These are phyloP conservation scores for Phytophthora fragariae DNA, from an alignment of 352 stramenopile genomes.

Conservation along the genomic window DNA sequence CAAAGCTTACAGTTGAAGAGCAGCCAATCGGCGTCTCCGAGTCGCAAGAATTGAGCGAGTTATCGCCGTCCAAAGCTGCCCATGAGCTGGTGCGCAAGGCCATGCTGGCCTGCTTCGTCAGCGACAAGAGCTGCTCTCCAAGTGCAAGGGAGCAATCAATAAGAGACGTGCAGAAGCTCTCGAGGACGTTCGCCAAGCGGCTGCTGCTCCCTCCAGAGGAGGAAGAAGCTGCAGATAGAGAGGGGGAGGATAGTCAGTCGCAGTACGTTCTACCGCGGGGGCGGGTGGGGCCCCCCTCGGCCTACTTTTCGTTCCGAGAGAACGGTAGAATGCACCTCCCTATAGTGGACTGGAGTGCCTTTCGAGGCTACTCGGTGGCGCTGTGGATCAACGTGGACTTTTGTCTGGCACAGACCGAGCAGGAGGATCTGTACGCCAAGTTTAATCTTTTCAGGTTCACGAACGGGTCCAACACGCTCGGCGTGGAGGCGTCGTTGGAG, in stretches of 20 bases:
- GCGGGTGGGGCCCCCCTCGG: constrained; percentile 52
- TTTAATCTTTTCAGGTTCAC: constrained; percentile 82
- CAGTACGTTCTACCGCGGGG: constrained; percentile 46
- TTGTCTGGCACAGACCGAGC: constrained; percentile 12
- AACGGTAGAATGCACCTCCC: constrained; percentile 79
- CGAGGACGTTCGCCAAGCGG: constrained; percentile 44
- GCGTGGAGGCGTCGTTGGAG: constrained; percentile 76
- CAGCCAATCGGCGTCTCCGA: background rate
- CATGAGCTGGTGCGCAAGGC: constrained; percentile 49
- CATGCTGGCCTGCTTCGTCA: constrained; percentile 49
- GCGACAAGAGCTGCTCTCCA: constrained; percentile 23
- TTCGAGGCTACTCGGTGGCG: constrained; percentile 81
- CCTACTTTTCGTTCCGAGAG: constrained; percentile 73
- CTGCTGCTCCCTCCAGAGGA: constrained; percentile 39
- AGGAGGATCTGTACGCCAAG: constrained; percentile 40
- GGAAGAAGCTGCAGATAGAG: background rate
- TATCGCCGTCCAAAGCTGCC: constrained; percentile 37
- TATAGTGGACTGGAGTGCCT: constrained; percentile 80
- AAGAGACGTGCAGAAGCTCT: constrained; percentile 41
- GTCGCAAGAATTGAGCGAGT: background rate
- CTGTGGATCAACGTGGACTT: constrained; percentile 78
- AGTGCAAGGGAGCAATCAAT: constrained; percentile 38
- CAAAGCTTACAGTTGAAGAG: background rate
- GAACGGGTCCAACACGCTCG: constrained; percentile 73
- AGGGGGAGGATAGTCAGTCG: constrained; percentile 29